Evolutionary conservation across 108 stramenopile species (phyloP).

Genomic region (Tribonema minus): DNA sequence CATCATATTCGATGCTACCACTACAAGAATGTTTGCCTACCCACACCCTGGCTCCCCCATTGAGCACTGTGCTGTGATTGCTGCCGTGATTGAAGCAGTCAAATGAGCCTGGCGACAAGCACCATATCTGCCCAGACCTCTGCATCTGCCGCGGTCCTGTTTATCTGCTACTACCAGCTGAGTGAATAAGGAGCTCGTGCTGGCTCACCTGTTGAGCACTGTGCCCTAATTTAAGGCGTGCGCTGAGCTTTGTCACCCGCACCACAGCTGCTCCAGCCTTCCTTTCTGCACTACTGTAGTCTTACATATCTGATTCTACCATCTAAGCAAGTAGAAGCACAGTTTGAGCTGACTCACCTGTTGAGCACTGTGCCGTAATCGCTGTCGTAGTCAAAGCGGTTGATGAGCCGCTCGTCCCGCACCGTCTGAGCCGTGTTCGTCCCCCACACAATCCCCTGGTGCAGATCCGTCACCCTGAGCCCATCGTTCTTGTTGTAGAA

Average conservation of each 20-base stretch:
- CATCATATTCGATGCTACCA: too few species aligned
- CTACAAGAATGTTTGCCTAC: too few species aligned
- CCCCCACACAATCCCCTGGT: constrained; percentile 99
- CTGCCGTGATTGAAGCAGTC: constrained; percentile 97
- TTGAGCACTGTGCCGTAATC: constrained; percentile 97
- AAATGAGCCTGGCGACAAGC: constrained; percentile 81
- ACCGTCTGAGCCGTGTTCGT: constrained; percentile 95
- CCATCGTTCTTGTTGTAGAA: constrained; percentile 97
- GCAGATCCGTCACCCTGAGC: constrained; percentile 88
- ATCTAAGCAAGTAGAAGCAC: too few species aligned
- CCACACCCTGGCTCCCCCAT: constrained; percentile 68
- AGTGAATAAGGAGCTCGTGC: too few species aligned
- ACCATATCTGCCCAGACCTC: constrained; percentile 86
- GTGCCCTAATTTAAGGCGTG: constrained; percentile 98
- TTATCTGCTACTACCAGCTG: too few species aligned
- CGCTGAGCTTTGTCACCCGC: too few species aligned
- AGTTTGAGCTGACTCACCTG: too few species aligned
- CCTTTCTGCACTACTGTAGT: too few species aligned
- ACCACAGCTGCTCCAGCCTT: too few species aligned
- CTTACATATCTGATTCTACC: too few species aligned
- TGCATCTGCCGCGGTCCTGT: too few species aligned
- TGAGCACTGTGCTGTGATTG: constrained; percentile 95
- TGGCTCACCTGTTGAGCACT: constrained; percentile 77
- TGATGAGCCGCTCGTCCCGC: constrained; percentile 85
- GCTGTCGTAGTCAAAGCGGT: constrained; percentile 97